Evolutionary conservation across 2,329 filamentous ascomycete species (phyloP).

Genomic region (Coniochaeta sp.): DNA sequence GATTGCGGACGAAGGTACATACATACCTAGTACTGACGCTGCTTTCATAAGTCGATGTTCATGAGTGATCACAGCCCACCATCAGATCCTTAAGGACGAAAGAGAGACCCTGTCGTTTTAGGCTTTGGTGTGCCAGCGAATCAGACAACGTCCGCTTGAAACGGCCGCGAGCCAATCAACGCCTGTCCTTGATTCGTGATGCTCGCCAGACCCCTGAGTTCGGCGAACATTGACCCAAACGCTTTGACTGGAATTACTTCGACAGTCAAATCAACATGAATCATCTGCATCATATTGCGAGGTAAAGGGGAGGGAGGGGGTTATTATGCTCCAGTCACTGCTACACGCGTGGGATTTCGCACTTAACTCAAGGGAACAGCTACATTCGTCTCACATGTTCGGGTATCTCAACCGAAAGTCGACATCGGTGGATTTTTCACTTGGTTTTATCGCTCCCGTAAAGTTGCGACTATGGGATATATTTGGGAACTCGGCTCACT

Average conservation of each 20-base stretch:
- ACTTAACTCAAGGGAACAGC: no score
- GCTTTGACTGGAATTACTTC: background rate
- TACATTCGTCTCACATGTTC: no score
- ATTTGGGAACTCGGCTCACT: background rate
- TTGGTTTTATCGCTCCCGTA: background rate
- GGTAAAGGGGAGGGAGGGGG: no score
- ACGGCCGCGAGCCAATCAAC: conserved; percentile 6
- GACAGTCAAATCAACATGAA: background rate
- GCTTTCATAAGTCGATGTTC: no score
- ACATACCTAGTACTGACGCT: no score
- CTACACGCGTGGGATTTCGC: no score
- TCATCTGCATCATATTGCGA: background rate
- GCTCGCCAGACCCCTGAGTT: background rate
- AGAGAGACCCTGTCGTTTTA: background rate
- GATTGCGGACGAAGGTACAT: no score
- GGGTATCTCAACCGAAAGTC: no score
- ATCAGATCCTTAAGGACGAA: background rate
- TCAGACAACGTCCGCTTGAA: conserved; percentile 7
- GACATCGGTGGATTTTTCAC: background rate
- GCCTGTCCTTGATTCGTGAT: background rate
- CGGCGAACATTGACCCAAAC: background rate
- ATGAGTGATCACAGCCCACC: no score
- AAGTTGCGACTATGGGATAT: background rate
- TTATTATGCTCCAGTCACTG: no score
- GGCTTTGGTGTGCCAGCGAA: conserved; percentile 5